Conservation (phyloP, 768 basidiomycete genomes). For the Podaxis sp. region DNA sequence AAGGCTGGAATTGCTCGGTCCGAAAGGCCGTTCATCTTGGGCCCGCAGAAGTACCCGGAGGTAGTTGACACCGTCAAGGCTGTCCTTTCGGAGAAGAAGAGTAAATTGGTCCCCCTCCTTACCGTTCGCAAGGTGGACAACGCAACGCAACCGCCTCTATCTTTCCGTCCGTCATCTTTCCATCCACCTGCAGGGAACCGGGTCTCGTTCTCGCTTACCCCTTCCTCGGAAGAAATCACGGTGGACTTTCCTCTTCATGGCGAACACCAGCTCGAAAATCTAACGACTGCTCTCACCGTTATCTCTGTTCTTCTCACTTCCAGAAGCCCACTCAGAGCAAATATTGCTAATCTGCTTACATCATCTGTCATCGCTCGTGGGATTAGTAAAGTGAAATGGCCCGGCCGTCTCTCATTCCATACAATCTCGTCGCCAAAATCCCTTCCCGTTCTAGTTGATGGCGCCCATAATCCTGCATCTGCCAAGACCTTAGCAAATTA, state of each 20-base stretch:
- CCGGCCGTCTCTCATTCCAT: constrained; percentile 81
- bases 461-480: constrained; percentile 78
- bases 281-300: constrained; percentile 65
- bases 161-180: constrained; percentile 24
- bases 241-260: constrained; percentile 71
- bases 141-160: constrained; percentile 28
- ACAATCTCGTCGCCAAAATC: constrained; percentile 26
- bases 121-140: constrained; percentile 40
- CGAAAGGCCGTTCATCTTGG: constrained; percentile 65
- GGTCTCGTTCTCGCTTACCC: constrained; percentile 42
- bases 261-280: constrained; percentile 81
- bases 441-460: constrained; percentile 72
- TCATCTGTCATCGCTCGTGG: constrained; percentile 53
- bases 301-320: constrained; percentile 52
- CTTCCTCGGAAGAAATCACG: constrained; percentile 43
- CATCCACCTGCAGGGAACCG: constrained; percentile 38
- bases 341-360: constrained; percentile 40
- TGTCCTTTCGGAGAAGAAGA: constrained; percentile 47
- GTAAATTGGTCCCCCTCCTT: constrained; percentile 33
- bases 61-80: constrained; percentile 49
- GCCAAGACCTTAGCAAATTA: constrained; percentile 8
- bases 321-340: constrained; percentile 23
- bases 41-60: constrained; percentile 53
- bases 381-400: constrained; percentile 66
- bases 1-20: constrained; percentile 80